These are phyloP conservation scores for Candida berthetii DNA, from an alignment of 805 yeast genomes.

Conservation along the genomic window DNA sequence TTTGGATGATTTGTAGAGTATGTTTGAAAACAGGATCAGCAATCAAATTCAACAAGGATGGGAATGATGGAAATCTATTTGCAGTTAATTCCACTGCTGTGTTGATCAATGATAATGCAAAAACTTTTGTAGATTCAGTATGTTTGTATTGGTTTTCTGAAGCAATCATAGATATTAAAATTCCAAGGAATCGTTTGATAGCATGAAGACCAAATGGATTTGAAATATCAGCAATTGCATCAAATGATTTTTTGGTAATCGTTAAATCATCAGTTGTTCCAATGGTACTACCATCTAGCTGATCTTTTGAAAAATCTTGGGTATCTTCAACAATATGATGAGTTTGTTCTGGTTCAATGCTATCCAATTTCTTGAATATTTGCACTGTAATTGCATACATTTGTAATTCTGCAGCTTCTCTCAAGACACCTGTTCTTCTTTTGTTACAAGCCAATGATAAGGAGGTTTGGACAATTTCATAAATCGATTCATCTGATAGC, in stretches of 20 bases:
- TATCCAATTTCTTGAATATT: conserved; percentile 55
- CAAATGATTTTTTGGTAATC: conserved; percentile 15
- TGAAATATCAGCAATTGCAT: conserved; percentile 18
- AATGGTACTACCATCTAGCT: conserved; percentile 46
- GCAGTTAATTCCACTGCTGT: conserved; percentile 84
- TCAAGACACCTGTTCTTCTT: conserved; percentile 80
- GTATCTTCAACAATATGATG: conserved; percentile 36
- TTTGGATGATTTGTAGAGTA: conserved; percentile 72
- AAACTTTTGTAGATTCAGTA: conserved; percentile 79
- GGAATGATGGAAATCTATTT: conserved; percentile 47
- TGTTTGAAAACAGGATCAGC: conserved; percentile 85
- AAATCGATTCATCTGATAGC: conserved; percentile 76
- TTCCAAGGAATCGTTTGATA: conserved; percentile 68
- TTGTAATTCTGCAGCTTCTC: conserved; percentile 85
- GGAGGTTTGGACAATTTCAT: conserved; percentile 88
- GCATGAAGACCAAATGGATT: conserved; percentile 66
- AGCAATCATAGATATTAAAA: conserved; percentile 72
- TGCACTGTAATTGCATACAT: conserved; percentile 63
- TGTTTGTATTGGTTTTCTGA: conserved; percentile 81
- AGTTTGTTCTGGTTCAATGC: conserved; percentile 40
- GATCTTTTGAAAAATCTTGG: conserved; percentile 39
- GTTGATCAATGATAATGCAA: conserved; percentile 71
- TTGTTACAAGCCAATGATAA: conserved; percentile 89
- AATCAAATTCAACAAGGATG: conserved; percentile 58
- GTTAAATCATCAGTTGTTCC: conserved; percentile 45